Evolutionary conservation across 257 asterid genomes (phyloP).

Genomic region (Lycium ferocissimum): DNA sequence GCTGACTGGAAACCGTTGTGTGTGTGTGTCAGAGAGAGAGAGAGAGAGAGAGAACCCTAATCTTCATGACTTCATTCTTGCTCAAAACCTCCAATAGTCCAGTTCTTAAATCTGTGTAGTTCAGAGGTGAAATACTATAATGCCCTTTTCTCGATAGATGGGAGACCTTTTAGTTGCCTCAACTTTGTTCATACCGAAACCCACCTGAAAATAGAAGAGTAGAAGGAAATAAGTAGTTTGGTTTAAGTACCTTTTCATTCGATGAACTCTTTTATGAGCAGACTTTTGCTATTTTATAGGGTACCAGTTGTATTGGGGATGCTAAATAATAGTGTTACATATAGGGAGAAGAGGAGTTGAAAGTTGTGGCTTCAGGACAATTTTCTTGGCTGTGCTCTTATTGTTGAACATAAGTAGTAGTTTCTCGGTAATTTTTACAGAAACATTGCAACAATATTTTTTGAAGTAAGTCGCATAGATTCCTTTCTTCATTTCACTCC

Average conservation of each 20-base stretch:
- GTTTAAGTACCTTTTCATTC: slow-evolving; percentile 8
- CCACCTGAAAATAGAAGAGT: slow-evolving; percentile 18
- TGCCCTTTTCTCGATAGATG: slow-evolving; percentile 15
- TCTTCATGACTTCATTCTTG: not conserved
- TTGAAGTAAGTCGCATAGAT: not conserved
- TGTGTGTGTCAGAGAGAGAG: not conserved
- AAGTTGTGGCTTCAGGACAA: not conserved
- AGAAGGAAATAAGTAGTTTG: slow-evolving; percentile 23
- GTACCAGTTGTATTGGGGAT: not conserved
- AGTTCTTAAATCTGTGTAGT: not conserved
- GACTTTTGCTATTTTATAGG: not conserved
- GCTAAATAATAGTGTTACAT: not conserved
- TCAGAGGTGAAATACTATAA: slow-evolving; percentile 14
- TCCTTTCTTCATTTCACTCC: slow-evolving; percentile 16
- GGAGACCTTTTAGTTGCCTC: slow-evolving; percentile 19
- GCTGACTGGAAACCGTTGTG: not conserved
- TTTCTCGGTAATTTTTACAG: not conserved
- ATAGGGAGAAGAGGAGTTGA: not conserved
- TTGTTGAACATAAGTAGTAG: not conserved
- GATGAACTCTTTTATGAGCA: not conserved
- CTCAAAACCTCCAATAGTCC: not conserved
- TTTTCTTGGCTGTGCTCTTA: slow-evolving; percentile 16
- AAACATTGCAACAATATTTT: not conserved
- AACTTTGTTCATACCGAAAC: not conserved
- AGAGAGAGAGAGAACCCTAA: not conserved